Evolutionary conservation across 164 flowering plant genomes (phyloP).

Genomic region (Malania oleifera): DNA sequence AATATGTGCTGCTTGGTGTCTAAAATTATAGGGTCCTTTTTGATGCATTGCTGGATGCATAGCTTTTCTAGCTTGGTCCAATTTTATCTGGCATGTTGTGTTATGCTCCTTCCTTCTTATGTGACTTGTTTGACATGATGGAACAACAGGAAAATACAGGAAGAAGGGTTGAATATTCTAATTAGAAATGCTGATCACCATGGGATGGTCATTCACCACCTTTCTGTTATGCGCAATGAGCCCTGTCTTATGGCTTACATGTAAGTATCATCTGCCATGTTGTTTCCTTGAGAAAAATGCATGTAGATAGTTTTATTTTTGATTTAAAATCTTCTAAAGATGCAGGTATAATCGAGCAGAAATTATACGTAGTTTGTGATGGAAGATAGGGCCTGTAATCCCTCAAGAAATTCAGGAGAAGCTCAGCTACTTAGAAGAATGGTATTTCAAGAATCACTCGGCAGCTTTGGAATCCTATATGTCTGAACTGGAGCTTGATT

Average conservation of each 20-base stretch:
- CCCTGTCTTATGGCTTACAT: conserved; percentile 77
- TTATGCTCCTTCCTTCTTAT: not conserved
- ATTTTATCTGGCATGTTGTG: not conserved
- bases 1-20: too few relatives aligned
- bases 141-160: conserved; percentile 74
- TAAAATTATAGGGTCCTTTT: too few relatives aligned
- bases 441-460: conserved; percentile 79
- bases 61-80: not conserved
- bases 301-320: conserved; percentile 7
- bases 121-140: not conserved
- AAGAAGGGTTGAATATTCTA: conserved; percentile 67
- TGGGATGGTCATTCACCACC: conserved; percentile 88
- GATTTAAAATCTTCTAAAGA: conserved; percentile 5
- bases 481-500: conserved; percentile 69
- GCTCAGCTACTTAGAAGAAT: conserved; percentile 64
- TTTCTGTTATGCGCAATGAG: conserved; percentile 70
- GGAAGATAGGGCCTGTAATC: conserved; percentile 72
- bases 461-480: conserved; percentile 66
- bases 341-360: conserved; percentile 83
- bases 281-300: not conserved
- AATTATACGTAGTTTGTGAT: conserved; percentile 59
- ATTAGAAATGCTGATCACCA: conserved; percentile 77
- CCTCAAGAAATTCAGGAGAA: conserved; percentile 77
- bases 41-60: too few relatives aligned
- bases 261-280: conserved; percentile 26